Base-by-base conservation (phyloP, 2,329 filamentous ascomycete genomes). In the Calycina herbarum region DNA sequence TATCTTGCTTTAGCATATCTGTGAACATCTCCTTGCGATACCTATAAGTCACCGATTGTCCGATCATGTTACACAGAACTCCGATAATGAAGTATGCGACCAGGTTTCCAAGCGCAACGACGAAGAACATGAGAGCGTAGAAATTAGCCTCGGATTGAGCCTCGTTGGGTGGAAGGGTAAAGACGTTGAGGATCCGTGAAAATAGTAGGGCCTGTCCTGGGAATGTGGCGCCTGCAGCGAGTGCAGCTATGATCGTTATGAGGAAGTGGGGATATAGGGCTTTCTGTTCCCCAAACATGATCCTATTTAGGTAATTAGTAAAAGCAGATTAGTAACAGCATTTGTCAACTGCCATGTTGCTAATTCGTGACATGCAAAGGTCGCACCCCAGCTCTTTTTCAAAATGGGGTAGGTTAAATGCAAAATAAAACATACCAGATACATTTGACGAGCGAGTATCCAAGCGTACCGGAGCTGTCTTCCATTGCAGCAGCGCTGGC, bases 111-210 rank as follows among this genome's bases (percentile, higher is more conserved):
- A 70, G 89, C 83, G 66, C 66, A 17, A 66, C 29, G 4, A 67
- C 27, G 45, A 66, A 56, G 6, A 33, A 67, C 63, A 65, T 65
- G 17, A 65, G 62, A 15, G 63, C 45, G 17, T 58, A 59, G 15
- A 70, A 66, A 31, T 65, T 51, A 20, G 38, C 63, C 3, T 51
- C 20, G 4, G 27, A 67, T 64, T 1, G 93, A 85, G 66, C 29
- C 93, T 97, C 94, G 0, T 92, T 94, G 17, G n/a, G n/a, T 74
- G 94, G 93, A 31, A 93, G 96, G 74, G 97, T 94, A 1, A 97
- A 83, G 2, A 92, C 92, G 38, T 91, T 94, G 0, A 94, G 97
- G 5, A 94, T 94, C 77, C 97, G 94, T 70, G 97, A 94, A 5
- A 97, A 87, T 0, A 97, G 84, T 1, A 97, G 83, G 73, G 97